Conservation (phyloP, 2,329 filamentous ascomycete species). For the Xylariales sp. region DNA sequence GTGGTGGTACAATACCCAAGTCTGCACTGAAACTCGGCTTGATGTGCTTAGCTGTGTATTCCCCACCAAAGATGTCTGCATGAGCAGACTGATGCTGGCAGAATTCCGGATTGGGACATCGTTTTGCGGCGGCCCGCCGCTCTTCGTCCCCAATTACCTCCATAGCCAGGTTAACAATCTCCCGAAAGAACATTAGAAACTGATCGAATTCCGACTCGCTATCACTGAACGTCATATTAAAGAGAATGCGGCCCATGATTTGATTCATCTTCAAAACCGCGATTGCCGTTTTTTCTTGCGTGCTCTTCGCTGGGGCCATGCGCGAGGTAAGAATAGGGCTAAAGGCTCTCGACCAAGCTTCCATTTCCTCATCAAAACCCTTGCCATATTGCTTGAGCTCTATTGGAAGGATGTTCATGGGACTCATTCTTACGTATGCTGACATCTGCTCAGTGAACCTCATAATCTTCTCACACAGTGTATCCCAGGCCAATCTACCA, state of each 20-base stretch:
- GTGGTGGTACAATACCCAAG: conserved; percentile 71
- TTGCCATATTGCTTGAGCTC: conserved; percentile 61
- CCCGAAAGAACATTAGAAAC: conserved; percentile 63
- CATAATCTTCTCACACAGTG: conserved; percentile 66
- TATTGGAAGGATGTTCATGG: conserved; percentile 64
- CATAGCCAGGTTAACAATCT: conserved; percentile 67
- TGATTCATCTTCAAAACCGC: conserved; percentile 72
- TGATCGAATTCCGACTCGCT: conserved; percentile 69
- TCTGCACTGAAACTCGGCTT: conserved; percentile 73
- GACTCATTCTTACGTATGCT: conserved; percentile 58
- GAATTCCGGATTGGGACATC: conserved; percentile 57
- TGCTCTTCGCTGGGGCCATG: conserved; percentile 59
- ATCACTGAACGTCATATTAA: conserved; percentile 70
- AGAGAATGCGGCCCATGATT: conserved; percentile 67
- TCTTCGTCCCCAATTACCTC: conserved; percentile 72
- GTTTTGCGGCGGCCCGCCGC: conserved; percentile 59
- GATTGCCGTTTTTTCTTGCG: conserved; percentile 69
- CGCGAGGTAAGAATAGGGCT: conserved; percentile 65
- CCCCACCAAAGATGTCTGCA: conserved; percentile 55
- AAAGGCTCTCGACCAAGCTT: conserved; percentile 68
- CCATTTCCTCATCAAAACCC: conserved; percentile 62
- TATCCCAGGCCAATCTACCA: conserved; percentile 68
- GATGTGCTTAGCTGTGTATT: conserved; percentile 62
- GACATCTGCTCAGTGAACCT: conserved; percentile 69
- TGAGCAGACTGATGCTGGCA: conserved; percentile 57